Percentiles rank a stretch among this genome's conserved stretches.
phyloP scores from a whole-genome alignment of 176 grass and related monocot genomes.

The Phoenix roebelenii region DNA sequence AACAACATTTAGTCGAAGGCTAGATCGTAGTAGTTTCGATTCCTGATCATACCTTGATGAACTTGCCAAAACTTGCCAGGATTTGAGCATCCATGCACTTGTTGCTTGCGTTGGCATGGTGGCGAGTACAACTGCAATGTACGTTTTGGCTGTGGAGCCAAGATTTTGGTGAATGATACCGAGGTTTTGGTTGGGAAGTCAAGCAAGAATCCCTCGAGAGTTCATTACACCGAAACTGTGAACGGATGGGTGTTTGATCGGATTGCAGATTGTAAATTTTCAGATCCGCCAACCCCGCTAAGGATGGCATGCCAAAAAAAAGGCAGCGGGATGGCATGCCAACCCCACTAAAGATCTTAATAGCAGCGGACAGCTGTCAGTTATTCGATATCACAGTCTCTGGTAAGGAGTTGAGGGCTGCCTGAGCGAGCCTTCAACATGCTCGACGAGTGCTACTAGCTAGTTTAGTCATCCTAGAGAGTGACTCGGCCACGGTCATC shows the following conservation, averaged over 20 bases:
- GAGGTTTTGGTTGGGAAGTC: conserved; percentile 18
- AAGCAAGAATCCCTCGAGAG: conserved; percentile 16
- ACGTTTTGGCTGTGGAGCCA: conserved; percentile 45
- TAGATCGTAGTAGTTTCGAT: not conserved
- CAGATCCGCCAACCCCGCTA: conserved; percentile 27
- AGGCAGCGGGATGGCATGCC: no score
- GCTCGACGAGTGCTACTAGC: no score
- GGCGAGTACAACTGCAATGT: conserved; percentile 62
- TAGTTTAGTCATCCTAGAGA: no score
- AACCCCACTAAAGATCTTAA: no score
- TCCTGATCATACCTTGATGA: not conserved
- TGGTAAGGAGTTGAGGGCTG: no score
- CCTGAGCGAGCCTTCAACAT: no score
- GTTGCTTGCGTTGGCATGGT: conserved; percentile 65
- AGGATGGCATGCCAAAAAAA: conserved; percentile 35
- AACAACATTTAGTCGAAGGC: not conserved
- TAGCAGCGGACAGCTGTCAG: no score
- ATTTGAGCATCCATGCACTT: conserved; percentile 42
- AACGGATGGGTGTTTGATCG: conserved; percentile 18
- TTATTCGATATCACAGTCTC: no score
- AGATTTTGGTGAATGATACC: conserved; percentile 46
- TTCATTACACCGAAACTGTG: conserved; percentile 21
- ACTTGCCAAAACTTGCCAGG: conserved; percentile 26
- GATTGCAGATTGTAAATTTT: not conserved
- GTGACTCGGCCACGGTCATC: no score